These are phyloP conservation scores for Trametes maxima DNA, from an alignment of 768 basidiomycete genomes.

Conservation along the genomic window DNA sequence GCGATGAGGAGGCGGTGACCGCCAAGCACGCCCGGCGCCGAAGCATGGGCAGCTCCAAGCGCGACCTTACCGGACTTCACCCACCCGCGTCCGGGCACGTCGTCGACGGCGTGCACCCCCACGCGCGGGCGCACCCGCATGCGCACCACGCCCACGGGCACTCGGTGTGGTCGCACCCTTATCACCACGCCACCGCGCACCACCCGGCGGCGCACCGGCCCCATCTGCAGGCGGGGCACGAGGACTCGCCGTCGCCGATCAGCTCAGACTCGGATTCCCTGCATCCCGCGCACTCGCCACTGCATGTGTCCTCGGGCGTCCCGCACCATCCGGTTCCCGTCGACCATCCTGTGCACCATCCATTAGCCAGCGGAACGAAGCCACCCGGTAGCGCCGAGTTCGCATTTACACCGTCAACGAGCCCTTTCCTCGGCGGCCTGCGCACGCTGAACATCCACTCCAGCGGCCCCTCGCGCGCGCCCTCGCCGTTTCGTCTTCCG, in stretches of 20 bases:
- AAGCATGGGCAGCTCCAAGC: slow-evolving; percentile 39
- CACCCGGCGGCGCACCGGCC: slow-evolving; percentile 37
- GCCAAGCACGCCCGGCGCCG: slow-evolving; percentile 45
- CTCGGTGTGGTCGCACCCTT: slow-evolving; percentile 44
- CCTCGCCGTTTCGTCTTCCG: slow-evolving; percentile 69
- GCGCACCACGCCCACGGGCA: slow-evolving; percentile 33
- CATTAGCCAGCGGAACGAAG: slow-evolving; percentile 40
- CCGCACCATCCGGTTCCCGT: slow-evolving; percentile 30
- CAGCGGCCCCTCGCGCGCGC: slow-evolving; percentile 66
- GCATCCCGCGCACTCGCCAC: slow-evolving; percentile 34
- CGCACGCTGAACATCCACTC: slow-evolving; percentile 77
- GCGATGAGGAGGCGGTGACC: slow-evolving; percentile 28
- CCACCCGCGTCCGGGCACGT: slow-evolving; percentile 35
- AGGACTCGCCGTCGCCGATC: slow-evolving; percentile 70
- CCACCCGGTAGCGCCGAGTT: slow-evolving; percentile 37
- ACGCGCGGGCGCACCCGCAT: slow-evolving; percentile 36
- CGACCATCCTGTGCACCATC: slow-evolving; percentile 22
- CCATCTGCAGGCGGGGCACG: slow-evolving; percentile 38
- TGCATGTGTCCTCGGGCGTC: slow-evolving; percentile 32
- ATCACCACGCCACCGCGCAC: slow-evolving; percentile 41
- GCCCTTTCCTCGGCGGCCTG: slow-evolving; percentile 79
- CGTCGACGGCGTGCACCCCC: slow-evolving; percentile 41
- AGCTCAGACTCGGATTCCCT: slow-evolving; percentile 64
- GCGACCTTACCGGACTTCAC: slow-evolving; percentile 27
- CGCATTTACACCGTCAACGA: slow-evolving; percentile 68